These are phyloP conservation scores for Neofusicoccum umdonicola DNA, from an alignment of 2,329 filamentous ascomycete genomes.

Conservation along the genomic window DNA sequence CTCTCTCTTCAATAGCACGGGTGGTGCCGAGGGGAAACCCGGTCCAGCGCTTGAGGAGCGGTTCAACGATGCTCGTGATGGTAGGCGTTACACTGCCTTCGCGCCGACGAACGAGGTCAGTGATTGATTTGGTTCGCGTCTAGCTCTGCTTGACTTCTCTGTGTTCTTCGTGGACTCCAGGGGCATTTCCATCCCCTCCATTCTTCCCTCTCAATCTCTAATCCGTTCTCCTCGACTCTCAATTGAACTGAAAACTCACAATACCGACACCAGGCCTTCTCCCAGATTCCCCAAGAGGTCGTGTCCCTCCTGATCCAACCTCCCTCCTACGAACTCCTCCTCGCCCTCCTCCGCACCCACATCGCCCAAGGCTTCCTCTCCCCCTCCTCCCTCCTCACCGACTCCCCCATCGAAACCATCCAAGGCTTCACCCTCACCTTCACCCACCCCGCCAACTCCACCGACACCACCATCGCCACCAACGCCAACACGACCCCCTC, in stretches of 20 bases:
- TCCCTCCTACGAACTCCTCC: neutral
- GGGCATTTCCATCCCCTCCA: too few species aligned
- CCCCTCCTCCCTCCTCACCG: neutral
- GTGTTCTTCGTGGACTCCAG: neutral
- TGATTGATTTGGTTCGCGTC: neutral
- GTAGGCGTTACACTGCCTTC: neutral
- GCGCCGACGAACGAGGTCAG: constrained; percentile 3
- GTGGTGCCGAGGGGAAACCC: neutral
- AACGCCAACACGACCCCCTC: neutral
- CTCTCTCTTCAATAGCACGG: neutral
- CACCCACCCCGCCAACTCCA: neutral
- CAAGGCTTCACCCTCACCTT: neutral
- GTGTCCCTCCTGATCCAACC: neutral
- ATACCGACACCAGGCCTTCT: neutral
- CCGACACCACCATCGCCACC: neutral
- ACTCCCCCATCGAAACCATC: neutral
- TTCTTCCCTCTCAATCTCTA: too few species aligned
- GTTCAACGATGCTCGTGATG: neutral
- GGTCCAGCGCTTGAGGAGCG: neutral
- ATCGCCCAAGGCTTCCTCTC: neutral
- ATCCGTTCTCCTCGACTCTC: too few species aligned
- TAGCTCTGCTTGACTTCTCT: neutral
- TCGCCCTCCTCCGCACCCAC: constrained; percentile 2
- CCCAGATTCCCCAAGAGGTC: neutral
- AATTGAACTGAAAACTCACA: neutral